phyloP scores from a whole-genome alignment of 73 alveolate genomes.

The Breviolum minutum region DNA sequence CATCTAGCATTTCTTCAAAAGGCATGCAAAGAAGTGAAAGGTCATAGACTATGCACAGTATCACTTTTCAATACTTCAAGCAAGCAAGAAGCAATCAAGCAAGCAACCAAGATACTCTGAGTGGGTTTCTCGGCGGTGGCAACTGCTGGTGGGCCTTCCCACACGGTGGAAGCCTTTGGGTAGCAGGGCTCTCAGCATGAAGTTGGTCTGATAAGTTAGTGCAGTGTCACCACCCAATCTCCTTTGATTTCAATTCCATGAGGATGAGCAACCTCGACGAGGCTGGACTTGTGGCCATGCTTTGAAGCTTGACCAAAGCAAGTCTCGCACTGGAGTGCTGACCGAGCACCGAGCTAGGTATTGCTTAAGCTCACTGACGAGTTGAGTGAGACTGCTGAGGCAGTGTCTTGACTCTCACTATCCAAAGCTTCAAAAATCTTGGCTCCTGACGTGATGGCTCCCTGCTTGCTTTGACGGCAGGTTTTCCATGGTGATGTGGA shows the following conservation, averaged over 20 bases:
- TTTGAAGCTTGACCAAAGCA: not conserved
- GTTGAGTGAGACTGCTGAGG: slow-evolving; percentile 1
- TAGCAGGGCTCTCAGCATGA: no score
- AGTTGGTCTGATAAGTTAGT: no score
- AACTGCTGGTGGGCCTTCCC: slow-evolving; percentile 1
- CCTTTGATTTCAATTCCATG: no score
- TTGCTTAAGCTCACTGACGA: slow-evolving; percentile 48
- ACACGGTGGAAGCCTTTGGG: not conserved
- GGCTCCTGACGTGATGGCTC: not conserved
- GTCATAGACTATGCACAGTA: no score
- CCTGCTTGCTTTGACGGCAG: not conserved
- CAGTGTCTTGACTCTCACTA: not conserved
- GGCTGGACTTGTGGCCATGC: not conserved
- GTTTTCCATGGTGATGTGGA: slow-evolving; percentile 22
- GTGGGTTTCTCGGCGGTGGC: not conserved
- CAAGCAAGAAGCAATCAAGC: no score
- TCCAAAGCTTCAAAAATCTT: not conserved
- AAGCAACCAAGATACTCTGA: no score
- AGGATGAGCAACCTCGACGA: slow-evolving; percentile 31
- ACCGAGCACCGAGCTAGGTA: not conserved
- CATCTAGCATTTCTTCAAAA: no score
- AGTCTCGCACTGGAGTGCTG: not conserved
- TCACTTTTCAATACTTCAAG: no score
- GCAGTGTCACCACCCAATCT: no score
- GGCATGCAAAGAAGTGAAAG: no score